Conservation (phyloP, 2,329 filamentous ascomycete species). For the Aspergillus sp. region DNA sequence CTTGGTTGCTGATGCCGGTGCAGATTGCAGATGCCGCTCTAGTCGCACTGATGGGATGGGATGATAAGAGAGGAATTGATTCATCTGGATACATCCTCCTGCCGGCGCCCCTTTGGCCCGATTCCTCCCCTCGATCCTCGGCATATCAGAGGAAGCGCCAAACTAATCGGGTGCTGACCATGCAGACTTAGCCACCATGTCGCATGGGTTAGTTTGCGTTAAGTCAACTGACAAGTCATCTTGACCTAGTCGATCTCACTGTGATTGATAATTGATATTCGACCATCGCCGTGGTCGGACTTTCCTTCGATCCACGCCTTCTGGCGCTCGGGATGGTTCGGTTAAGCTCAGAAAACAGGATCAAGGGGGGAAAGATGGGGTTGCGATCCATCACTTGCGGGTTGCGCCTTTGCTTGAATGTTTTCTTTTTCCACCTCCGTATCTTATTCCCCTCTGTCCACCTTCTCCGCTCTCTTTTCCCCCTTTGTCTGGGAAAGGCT, state of each 20-base stretch:
- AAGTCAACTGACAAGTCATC: constrained; percentile 12
- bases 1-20: not conserved
- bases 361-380: not conserved
- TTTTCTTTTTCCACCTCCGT: not conserved
- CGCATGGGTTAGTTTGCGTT: constrained; percentile 2
- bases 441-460: too few species aligned
- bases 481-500: not conserved
- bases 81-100: not conserved
- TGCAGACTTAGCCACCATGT: constrained; percentile 1
- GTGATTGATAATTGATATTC: constrained; percentile 8
- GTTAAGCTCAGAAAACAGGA: not conserved
- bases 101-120: not conserved
- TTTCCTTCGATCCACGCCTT: not conserved
- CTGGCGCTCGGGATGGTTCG: not conserved
- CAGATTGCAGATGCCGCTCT: not conserved
- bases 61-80: not conserved
- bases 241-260: constrained; percentile 5
- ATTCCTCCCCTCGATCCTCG: not conserved
- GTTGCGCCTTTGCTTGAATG: not conserved
- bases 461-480: too few species aligned
- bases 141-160: not conserved
- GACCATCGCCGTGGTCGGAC: not conserved
- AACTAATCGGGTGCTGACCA: constrained; percentile 4
- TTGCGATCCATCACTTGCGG: not conserved
- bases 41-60: not conserved